These are phyloP conservation scores for Stemphylium vesicarium DNA, from an alignment of 2,329 filamentous ascomycete genomes.

Conservation along the genomic window DNA sequence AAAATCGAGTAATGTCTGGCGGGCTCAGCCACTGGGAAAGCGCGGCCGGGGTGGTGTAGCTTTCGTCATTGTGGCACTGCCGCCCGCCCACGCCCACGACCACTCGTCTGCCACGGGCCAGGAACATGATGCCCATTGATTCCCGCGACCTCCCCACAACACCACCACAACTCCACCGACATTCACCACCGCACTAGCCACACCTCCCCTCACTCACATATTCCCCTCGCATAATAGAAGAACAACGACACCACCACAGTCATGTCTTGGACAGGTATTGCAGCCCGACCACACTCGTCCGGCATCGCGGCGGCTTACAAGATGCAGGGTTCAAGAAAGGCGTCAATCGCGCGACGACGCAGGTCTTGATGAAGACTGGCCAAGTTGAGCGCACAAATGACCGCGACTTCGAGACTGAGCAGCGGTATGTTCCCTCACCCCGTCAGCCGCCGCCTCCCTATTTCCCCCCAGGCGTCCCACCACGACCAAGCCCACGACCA, in stretches of 20 bases:
- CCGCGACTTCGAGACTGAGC: constrained; percentile 97
- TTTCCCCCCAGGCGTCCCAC: background rate
- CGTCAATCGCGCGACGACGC: constrained; percentile 97
- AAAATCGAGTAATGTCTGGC: constrained; percentile 4
- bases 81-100: constrained; percentile 17
- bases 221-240: background rate
- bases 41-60: constrained; percentile 20
- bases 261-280: constrained; percentile 65
- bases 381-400: constrained; percentile 99
- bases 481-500: background rate
- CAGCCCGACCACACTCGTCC: constrained; percentile 13
- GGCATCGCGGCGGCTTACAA: constrained; percentile 28
- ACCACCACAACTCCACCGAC: constrained; percentile 3
- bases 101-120: constrained; percentile 17
- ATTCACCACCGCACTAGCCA: background rate
- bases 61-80: constrained; percentile 40
- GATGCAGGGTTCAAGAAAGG: constrained; percentile 84
- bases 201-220: background rate
- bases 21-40: constrained; percentile 22
- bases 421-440: constrained; percentile 64
- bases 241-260: constrained; percentile 22
- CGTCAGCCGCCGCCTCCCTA: background rate
- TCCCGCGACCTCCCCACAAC: constrained; percentile 6
- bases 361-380: constrained; percentile 99
- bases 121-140: constrained; percentile 14